Base-by-base conservation (phyloP, 352 stramenopile species). In the Phytophthora hybrid region DNA sequence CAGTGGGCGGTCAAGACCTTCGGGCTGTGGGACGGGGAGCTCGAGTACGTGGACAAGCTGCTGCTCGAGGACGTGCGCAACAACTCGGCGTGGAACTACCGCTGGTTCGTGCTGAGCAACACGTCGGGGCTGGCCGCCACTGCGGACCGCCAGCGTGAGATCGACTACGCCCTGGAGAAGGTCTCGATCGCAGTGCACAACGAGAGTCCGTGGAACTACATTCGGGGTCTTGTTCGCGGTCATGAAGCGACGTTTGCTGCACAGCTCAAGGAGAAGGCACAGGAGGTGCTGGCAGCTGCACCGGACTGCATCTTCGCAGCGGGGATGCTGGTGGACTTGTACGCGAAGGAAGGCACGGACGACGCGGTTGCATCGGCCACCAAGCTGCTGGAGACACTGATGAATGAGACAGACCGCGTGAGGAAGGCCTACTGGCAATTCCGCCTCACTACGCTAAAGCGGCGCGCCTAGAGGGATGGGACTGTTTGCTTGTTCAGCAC, bases 1-100 rank as follows among this genome's bases (percentile, higher is more conserved):
- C 97, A 99, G 80, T 99, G 94, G 95, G 90, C 98, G 8, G 72
- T 99, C 58, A 89, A 94, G 71, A 89, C 81, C 9, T 96, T 97
- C 69, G 44, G 67, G 6, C 78, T 98, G n/a, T 99, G 94, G 89
- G 87, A 97, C 49, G 84, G 83, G 51, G 98, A 99, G 89, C 82
- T 99, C 31, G 85, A 84, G 44, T 99, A 90, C 69, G 84, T 97
- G 44, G 88, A 98, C 62, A 62, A 77, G 57, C 85, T 99, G 72
- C 87, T 99, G 58, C 53, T 83, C 16, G 62, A 91, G 23, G 98
- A 99, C 79, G 84, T 98, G 37, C 90, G 97, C 59, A 99, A 99
- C 82, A 99, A 99, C 79, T 99, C 95, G 63, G 90, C 88, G 39
- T 96, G 90, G 90, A 96, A 96, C 76, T 85, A 96, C 41, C 90